Base-by-base conservation (phyloP, 495 filamentous ascomycete genomes). In the Aspergillus wentii region DNA sequence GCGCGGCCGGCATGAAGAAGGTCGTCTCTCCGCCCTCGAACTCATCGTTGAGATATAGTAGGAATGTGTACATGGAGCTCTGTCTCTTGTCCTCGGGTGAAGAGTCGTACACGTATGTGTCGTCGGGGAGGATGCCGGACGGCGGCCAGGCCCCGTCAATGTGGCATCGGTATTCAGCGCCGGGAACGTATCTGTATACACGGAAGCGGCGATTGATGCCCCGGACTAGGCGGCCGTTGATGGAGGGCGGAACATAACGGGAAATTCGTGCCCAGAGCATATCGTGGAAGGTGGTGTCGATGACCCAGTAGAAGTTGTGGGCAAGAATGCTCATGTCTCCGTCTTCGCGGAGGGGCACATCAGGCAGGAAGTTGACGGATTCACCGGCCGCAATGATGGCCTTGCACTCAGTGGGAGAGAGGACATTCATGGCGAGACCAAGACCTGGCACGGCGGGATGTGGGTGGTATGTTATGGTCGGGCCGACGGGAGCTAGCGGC, bases 251-350 rank as follows among this genome's bases (percentile, higher is more conserved):
- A 0, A 65, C 61, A 21, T 56, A 57, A 1, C 51, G 43, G 6
- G 54, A 49, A 14, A 65, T 58, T 0, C 61, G 54, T 1, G 51
- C 39, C 61, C 61, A 65, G 17, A 65, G 59, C n/a, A 56, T 44
- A 26, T 65, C 59, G 31, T 65, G 61, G 53, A 65, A 65, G 13
- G 52, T 36, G 17, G 52, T 56, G 33, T 65, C 61, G 29, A 65
- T 49, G 8, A 65, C 43, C 61, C 61, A 65, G 48, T 65, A 65
- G 42, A 65, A 65, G 41, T 65, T 65, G 49, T 65, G 59, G n/a
- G 61, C 61, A 3, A 65, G 46, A 32, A 65, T 61, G 43, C 59
- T 63, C 42, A 61, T 44, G 26, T 62, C 61, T 6, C 57, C 59
- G 34, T 65, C 61, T 38, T 61, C 59, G 32, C 61, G 61, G 19